Conservation (phyloP, 345 rosid species). For the Citrus hindsii region DNA sequence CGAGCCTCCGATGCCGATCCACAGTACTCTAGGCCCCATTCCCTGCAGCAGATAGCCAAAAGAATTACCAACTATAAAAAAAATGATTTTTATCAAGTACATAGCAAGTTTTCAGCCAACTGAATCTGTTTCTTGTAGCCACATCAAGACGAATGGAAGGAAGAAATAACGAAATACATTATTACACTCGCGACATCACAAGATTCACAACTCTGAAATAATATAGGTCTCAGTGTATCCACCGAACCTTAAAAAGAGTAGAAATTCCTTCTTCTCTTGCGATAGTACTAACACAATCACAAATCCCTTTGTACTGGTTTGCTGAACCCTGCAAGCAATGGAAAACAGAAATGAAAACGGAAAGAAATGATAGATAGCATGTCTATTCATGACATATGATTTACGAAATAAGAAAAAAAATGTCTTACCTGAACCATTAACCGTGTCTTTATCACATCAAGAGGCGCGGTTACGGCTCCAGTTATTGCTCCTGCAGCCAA, state of each 20-base stretch:
- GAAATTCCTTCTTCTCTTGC: slow-evolving; percentile 68
- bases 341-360: not conserved
- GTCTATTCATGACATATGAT: not conserved
- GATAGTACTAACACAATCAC: slow-evolving; percentile 55
- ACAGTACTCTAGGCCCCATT: slow-evolving; percentile 67
- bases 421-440: slow-evolving; percentile 65
- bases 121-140: not conserved
- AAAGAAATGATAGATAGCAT: not conserved
- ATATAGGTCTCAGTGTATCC: not conserved
- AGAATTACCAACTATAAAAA: not conserved
- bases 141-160: not conserved
- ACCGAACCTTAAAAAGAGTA: slow-evolving; percentile 62
- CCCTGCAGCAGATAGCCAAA: slow-evolving; percentile 45
- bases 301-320: slow-evolving; percentile 63
- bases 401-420: not conserved
- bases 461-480: slow-evolving; percentile 73
- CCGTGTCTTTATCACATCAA: slow-evolving; percentile 76
- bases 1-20: slow-evolving; percentile 78
- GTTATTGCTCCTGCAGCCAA: slow-evolving; percentile 54
- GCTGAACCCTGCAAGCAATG: slow-evolving; percentile 47
- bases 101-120: not conserved
- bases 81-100: not conserved
- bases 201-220: not conserved
- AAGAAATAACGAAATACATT: not conserved
- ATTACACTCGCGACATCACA: not conserved